These are phyloP conservation scores for Rhodomyrtus tomentosa DNA, from an alignment of 345 rosid genomes.

Conservation along the genomic window DNA sequence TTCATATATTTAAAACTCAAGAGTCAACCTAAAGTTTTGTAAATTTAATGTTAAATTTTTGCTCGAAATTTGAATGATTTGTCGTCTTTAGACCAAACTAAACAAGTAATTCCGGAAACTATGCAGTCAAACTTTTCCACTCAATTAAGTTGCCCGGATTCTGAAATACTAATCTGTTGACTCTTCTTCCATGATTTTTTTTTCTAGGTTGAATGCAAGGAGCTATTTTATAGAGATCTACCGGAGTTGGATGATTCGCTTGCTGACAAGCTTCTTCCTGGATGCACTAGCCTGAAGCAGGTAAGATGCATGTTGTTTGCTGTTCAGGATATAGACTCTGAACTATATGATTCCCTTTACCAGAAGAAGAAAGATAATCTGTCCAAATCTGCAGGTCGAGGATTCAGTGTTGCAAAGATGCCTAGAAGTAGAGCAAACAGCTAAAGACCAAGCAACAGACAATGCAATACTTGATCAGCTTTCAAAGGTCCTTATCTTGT, in stretches of 20 bases:
- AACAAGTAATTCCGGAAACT: neutral
- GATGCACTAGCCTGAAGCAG: conserved; percentile 68
- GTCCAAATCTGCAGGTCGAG: conserved; percentile 45
- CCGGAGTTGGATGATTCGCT: conserved; percentile 71
- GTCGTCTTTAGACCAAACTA: neutral
- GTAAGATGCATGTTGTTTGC: conserved; percentile 16
- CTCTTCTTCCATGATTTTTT: neutral
- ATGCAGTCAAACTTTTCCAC: neutral
- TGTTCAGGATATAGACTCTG: neutral
- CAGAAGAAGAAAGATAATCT: neutral
- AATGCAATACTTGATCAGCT: conserved; percentile 87
- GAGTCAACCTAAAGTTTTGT: neutral
- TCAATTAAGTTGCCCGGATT: neutral
- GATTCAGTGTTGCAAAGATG: conserved; percentile 59
- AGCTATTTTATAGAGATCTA: conserved; percentile 72
- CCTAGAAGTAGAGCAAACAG: conserved; percentile 63
- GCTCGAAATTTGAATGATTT: neutral
- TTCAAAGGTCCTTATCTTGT: conserved; percentile 38
- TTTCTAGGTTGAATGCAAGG: conserved; percentile 73
- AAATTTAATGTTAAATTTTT: neutral
- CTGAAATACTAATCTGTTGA: neutral
- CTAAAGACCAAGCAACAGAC: conserved; percentile 89
- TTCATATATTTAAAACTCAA: neutral
- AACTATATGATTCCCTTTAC: neutral
- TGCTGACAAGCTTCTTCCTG: conserved; percentile 77